Base-by-base conservation (phyloP, 805 yeast species). In the Sugiyamaella smithiae region DNA sequence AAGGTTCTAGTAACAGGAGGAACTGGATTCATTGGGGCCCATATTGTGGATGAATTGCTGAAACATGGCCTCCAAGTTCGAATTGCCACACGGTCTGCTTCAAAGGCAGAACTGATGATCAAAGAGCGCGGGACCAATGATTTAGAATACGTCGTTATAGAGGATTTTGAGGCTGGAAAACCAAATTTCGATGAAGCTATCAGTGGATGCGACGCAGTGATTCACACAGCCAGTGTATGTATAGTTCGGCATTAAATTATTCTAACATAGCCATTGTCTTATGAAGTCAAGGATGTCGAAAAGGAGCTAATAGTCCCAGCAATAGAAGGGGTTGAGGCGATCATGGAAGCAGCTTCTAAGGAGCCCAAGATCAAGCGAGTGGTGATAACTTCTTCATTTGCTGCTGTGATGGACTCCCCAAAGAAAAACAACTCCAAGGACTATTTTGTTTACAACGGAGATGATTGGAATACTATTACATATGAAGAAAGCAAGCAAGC, bases 361-460 rank as follows among this genome's bases (percentile, higher is more conserved):
- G 78, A 71, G 8, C 70, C 72, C 1, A 67, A 71, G 38, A 70
- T 77, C 25, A 64, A 64, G 43, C 59, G 66, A 9, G 73, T 77
- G 2, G 78, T 77, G 5, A 57, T 75, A 14, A 75, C 81, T 1
- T 75, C 81, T 1, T 80, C 85, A 0, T 68, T 67, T 56, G 84
- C 82, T 17, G 77, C 86, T 0, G 65, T 79, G 31, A 42, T 73
- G 69, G 55, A 47, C 54, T 9, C 56, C 57, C 37, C 68, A 19
- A 12, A 23, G 46, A n/a, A 33, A 73, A 69, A 7, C 11, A 66
- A 66, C 47, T 63, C 67, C 5, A 55, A 59, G 16, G 52, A 65
- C 12, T 56, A 62, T 56, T 66, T 65, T 37, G 36, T 23, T 3
- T 60, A 61, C 47, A 61, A 63, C 35, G 76, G 72, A 52, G 43